Evolutionary conservation across 371 early-diverging fungal species (phyloP).

Genomic region (Mucor piriformis): DNA sequence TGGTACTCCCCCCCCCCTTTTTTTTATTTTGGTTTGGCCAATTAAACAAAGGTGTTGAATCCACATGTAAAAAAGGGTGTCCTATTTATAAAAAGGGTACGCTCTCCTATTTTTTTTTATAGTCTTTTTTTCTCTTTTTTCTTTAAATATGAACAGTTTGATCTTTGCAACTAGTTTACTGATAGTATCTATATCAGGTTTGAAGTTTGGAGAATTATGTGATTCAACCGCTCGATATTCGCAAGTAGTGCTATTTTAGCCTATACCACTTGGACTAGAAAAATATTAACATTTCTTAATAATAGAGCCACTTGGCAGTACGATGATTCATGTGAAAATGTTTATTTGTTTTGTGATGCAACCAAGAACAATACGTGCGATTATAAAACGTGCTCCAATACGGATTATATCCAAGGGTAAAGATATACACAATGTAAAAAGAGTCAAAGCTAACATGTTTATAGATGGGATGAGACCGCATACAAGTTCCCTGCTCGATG

Average conservation of each 20-base stretch:
- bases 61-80: background rate
- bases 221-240: constrained; percentile 24
- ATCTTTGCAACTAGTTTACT: background rate
- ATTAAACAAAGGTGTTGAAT: background rate
- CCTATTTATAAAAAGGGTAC: background rate
- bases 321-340: constrained; percentile 28
- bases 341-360: constrained; percentile 30
- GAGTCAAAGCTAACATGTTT: background rate
- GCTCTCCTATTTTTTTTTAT: constrained; percentile 7
- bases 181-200: background rate
- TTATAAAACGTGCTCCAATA: constrained; percentile 30
- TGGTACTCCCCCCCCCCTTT: too few relatives aligned
- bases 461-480: constrained; percentile 20
- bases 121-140: background rate
- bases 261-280: too few relatives aligned
- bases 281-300: background rate
- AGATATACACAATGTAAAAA: background rate
- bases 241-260: constrained; percentile 1
- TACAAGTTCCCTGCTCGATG: constrained; percentile 26
- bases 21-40: too few relatives aligned
- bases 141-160: background rate
- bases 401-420: constrained; percentile 34
- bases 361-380: constrained; percentile 23
- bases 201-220: constrained; percentile 22
- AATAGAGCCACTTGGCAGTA: constrained; percentile 28